A percentile compares a stretch with the other conserved stretches of the same genome.
These are phyloP conservation scores for Mortierella claussenii DNA, from an alignment of 192 early-diverging fungal genomes.

Conservation along the genomic window DNA sequence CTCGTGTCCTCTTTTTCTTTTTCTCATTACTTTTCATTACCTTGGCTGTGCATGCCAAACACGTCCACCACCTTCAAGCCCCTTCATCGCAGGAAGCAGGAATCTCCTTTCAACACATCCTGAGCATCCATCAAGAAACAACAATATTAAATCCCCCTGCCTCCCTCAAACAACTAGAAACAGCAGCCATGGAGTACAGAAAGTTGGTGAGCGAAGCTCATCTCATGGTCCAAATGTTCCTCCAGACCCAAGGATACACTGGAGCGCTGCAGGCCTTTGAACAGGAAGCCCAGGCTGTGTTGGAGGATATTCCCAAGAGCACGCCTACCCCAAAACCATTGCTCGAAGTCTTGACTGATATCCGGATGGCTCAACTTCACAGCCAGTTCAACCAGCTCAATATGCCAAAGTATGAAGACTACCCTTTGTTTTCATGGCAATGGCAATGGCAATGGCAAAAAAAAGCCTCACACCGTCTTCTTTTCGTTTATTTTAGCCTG, in stretches of 20 bases:
- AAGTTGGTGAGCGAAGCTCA: constrained; percentile 36
- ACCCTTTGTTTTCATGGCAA: no score
- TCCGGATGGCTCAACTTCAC: constrained; percentile 41
- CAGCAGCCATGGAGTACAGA: constrained; percentile 27
- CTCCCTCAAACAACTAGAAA: neutral
- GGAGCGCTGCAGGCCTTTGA: constrained; percentile 56
- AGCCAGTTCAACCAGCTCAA: constrained; percentile 57
- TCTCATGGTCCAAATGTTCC: constrained; percentile 59
- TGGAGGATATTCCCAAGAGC: constrained; percentile 46
- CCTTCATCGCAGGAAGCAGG: no score
- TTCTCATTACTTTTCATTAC: no score
- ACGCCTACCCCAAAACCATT: constrained; percentile 53
- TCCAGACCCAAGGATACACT: constrained; percentile 52
- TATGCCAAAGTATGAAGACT: constrained; percentile 27
- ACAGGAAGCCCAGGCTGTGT: constrained; percentile 52
- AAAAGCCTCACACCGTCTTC: neutral
- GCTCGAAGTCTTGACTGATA: constrained; percentile 45
- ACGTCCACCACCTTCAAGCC: no score
- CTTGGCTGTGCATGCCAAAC: no score
- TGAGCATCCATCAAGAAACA: no score
- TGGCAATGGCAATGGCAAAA: neutral
- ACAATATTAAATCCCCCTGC: neutral
- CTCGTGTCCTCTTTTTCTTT: no score
- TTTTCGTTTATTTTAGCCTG: neutral
- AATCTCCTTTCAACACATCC: no score